phyloP scores from a whole-genome alignment of 169 alveolate genomes.

The Babesia divergens region DNA sequence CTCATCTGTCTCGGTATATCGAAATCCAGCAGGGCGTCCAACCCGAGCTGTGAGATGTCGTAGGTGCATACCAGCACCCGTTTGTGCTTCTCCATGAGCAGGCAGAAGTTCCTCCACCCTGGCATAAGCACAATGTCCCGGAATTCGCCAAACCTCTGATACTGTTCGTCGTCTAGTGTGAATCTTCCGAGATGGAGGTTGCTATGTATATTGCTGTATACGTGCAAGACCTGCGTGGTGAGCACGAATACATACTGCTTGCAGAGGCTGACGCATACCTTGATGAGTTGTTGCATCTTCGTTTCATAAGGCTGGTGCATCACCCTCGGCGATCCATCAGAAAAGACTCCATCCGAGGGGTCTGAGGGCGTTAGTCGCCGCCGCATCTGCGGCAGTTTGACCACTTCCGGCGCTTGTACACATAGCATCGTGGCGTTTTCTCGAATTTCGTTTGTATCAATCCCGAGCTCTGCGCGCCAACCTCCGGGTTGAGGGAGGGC shows the following conservation, averaged over 20 bases:
- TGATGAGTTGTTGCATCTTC: neutral
- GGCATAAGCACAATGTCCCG: slow-evolving; percentile 36
- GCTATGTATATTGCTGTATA: slow-evolving; percentile 40
- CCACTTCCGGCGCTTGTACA: slow-evolving; percentile 27
- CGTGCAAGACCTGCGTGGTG: slow-evolving; percentile 12
- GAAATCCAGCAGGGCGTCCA: neutral
- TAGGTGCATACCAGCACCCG: slow-evolving; percentile 28
- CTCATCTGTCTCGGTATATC: neutral
- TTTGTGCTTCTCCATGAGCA: slow-evolving; percentile 40
- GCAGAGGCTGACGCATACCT: slow-evolving; percentile 37
- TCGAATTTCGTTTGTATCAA: no score
- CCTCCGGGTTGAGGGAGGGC: neutral
- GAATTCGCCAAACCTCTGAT: slow-evolving; percentile 17
- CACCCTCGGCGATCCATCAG: neutral
- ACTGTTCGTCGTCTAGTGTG: neutral
- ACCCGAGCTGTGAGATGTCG: neutral
- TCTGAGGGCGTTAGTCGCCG: neutral
- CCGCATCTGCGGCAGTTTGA: neutral
- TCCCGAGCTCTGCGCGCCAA: no score
- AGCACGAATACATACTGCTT: slow-evolving; percentile 36
- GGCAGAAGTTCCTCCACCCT: slow-evolving; percentile 9
- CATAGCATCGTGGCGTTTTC: slow-evolving; percentile 14
- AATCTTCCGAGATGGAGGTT: slow-evolving; percentile 34
- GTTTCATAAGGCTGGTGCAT: neutral
- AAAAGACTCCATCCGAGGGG: neutral